phyloP scores from a whole-genome alignment of 2,329 filamentous ascomycete species.

The Cordyceps javanica region DNA sequence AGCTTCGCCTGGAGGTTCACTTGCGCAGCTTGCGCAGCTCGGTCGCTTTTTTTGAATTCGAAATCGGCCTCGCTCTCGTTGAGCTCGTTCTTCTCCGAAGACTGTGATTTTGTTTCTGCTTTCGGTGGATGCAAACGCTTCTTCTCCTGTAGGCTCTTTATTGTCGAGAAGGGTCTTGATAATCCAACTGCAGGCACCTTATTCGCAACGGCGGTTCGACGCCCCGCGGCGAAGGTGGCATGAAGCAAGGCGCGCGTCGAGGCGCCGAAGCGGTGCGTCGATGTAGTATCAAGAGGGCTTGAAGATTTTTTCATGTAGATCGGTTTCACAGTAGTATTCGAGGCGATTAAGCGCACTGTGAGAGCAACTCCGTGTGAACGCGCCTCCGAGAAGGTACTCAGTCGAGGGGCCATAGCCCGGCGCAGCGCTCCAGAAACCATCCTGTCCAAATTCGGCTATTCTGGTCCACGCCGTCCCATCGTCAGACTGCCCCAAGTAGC shows the following conservation, averaged over 20 bases:
- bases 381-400: constrained; percentile 25
- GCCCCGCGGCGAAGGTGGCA: not conserved
- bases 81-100: constrained; percentile 32
- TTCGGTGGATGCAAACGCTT: constrained; percentile 14
- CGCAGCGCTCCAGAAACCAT: constrained; percentile 47
- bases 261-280: not conserved
- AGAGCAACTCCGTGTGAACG: constrained; percentile 22
- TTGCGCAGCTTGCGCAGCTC: constrained; percentile 78
- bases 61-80: constrained; percentile 30
- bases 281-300: not conserved
- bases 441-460: constrained; percentile 23
- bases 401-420: constrained; percentile 43
- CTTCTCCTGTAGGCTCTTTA: not conserved
- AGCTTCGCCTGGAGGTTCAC: constrained; percentile 84
- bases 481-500: not conserved
- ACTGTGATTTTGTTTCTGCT: constrained; percentile 21
- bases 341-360: constrained; percentile 14
- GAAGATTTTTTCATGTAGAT: not conserved
- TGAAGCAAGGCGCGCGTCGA: not conserved
- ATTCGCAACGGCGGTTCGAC: not conserved
- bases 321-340: not conserved
- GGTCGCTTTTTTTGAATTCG: constrained; percentile 65
- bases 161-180: not conserved
- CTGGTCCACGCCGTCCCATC: constrained; percentile 2
- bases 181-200: not conserved